Evolutionary conservation across 768 basidiomycete species (phyloP).

Genomic region (Tylopilus plumbeoviolaceoides): DNA sequence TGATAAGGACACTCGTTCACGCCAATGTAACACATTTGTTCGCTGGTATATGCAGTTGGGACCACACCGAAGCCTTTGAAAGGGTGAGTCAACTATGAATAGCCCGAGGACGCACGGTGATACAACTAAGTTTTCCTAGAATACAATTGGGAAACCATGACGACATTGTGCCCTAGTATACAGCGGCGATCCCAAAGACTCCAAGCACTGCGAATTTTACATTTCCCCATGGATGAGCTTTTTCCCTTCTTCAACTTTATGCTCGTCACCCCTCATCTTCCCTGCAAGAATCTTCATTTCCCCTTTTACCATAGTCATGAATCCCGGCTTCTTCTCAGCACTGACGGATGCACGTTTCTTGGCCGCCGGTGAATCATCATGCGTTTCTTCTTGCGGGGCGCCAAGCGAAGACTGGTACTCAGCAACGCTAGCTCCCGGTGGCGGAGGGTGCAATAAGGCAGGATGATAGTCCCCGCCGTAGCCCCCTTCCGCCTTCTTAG

Average conservation of each 20-base stretch:
- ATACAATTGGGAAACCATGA: background rate
- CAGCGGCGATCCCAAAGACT: background rate
- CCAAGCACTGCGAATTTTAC: slow-evolving; percentile 7
- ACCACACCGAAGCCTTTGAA: background rate
- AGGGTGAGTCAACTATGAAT: background rate
- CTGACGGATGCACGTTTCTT: background rate
- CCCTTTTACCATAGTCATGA: slow-evolving; percentile 30
- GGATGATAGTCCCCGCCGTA: slow-evolving; percentile 26
- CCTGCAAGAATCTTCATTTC: slow-evolving; percentile 33
- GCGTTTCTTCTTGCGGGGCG: background rate
- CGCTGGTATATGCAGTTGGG: too few relatives aligned
- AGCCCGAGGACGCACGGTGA: background rate
- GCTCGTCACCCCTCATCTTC: slow-evolving; percentile 26
- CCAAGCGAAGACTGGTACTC: slow-evolving; percentile 6
- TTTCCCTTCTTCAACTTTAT: slow-evolving; percentile 28
- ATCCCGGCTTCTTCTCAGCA: slow-evolving; percentile 22
- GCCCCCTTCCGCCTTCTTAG: background rate
- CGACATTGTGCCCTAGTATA: background rate
- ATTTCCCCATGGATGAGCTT: slow-evolving; percentile 23
- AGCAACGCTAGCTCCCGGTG: slow-evolving; percentile 12
- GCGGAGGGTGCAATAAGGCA: slow-evolving; percentile 27
- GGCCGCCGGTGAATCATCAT: background rate
- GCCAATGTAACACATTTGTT: too few relatives aligned
- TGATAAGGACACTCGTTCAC: too few relatives aligned
- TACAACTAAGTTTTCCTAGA: background rate